These are phyloP conservation scores for Ambrosiella cleistominuta DNA, from an alignment of 2,329 filamentous ascomycete genomes.

Conservation along the genomic window DNA sequence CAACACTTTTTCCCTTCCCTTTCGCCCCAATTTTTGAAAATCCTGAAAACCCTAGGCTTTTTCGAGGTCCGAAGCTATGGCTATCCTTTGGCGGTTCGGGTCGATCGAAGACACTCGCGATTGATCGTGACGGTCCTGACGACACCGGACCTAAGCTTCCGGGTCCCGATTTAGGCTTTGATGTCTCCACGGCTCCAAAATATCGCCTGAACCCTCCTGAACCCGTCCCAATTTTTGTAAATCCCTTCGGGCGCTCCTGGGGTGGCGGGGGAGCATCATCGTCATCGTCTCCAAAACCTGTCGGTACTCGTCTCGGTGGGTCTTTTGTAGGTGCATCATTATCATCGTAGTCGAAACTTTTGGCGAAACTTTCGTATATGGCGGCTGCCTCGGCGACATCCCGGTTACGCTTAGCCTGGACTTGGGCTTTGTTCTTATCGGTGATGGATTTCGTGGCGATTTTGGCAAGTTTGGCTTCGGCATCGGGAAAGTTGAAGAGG, in stretches of 20 bases:
- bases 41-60: neutral
- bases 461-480: conserved; percentile 61
- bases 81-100: neutral
- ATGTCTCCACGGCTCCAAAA: conserved; percentile 32
- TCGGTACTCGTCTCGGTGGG: neutral
- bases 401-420: conserved; percentile 68
- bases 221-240: conserved; percentile 10
- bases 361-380: conserved; percentile 74
- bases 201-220: conserved; percentile 37
- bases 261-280: neutral
- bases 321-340: conserved; percentile 23
- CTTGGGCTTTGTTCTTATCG: conserved; percentile 75
- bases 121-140: conserved; percentile 17
- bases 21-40: neutral
- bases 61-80: neutral
- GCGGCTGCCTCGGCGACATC: conserved; percentile 78
- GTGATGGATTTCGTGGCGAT: conserved; percentile 73
- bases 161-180: conserved; percentile 38
- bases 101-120: conserved; percentile 21
- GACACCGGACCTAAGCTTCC: conserved; percentile 38
- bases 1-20: neutral
- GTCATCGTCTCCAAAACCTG: neutral
- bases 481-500: conserved; percentile 44
- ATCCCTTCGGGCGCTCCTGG: conserved; percentile 4
- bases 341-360: conserved; percentile 51